phyloP scores from a whole-genome alignment of 768 basidiomycete genomes.

The Leccinum pellstonianum region DNA sequence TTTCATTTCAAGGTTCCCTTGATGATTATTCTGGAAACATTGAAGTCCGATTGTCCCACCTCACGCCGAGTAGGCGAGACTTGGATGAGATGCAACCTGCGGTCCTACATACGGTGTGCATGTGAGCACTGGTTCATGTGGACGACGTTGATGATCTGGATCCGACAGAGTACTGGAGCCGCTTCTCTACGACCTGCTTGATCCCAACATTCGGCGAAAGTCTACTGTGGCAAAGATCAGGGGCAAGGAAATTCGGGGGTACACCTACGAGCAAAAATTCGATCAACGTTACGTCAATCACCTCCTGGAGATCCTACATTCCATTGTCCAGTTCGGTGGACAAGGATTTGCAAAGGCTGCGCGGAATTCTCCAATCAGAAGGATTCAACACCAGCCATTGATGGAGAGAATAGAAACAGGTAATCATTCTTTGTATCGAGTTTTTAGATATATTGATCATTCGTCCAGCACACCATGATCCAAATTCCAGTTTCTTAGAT shows the following conservation, averaged over 20 bases:
- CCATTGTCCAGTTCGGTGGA: conserved; percentile 83
- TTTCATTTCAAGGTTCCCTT: conserved; percentile 82
- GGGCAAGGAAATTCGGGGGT: conserved; percentile 66
- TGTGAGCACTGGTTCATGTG: not conserved
- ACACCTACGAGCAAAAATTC: conserved; percentile 68
- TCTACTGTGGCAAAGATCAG: conserved; percentile 50
- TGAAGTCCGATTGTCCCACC: conserved; percentile 73
- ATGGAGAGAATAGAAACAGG: conserved; percentile 59
- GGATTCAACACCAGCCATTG: conserved; percentile 63
- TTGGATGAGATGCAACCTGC: conserved; percentile 95
- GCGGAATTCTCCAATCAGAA: conserved; percentile 58
- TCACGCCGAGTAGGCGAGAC: conserved; percentile 84
- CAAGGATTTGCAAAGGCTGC: conserved; percentile 82
- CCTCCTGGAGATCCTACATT: conserved; percentile 73
- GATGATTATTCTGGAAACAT: conserved; percentile 81
- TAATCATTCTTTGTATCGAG: conserved; percentile 31
- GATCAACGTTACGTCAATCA: conserved; percentile 75
- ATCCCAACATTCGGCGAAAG: conserved; percentile 60
- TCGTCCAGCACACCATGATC: conserved; percentile 36
- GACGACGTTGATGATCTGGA: not conserved
- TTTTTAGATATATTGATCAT: conserved; percentile 8
- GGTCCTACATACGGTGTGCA: conserved; percentile 81
- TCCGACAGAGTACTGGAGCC: conserved; percentile 83
- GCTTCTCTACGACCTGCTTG: conserved; percentile 72
- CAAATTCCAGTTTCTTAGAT: conserved; percentile 74